Conservation (phyloP, 768 basidiomycete species). For the Lyophyllum semitale region DNA sequence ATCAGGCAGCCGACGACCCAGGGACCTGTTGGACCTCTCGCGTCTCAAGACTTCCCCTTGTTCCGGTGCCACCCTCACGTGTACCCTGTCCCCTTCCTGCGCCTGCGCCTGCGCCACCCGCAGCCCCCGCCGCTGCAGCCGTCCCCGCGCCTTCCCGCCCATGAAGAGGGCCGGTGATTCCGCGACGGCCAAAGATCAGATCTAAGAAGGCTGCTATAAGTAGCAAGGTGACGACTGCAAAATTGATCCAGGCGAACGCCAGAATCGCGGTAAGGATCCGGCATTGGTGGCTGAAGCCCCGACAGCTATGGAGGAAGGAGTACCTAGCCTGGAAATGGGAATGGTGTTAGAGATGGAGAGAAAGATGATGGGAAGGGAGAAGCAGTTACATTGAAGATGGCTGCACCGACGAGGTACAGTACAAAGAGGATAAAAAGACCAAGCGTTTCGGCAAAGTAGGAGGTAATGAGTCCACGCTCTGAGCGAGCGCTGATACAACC, state of each 20-base stretch:
- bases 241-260: conserved; percentile 70
- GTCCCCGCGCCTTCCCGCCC: not conserved
- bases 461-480: conserved; percentile 34
- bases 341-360: conserved; percentile 22
- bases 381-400: conserved; percentile 55
- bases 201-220: conserved; percentile 39
- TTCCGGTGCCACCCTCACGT: too few relatives aligned
- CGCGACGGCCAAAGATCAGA: conserved; percentile 8
- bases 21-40: too few relatives aligned
- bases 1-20: too few relatives aligned
- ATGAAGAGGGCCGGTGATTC: conserved; percentile 19
- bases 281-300: conserved; percentile 48
- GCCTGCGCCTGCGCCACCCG: not conserved
- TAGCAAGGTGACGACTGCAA: conserved; percentile 51
- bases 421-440: conserved; percentile 58
- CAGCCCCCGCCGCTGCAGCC: not conserved
- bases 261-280: conserved; percentile 64
- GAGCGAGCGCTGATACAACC: conserved; percentile 23
- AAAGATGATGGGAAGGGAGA: not conserved
- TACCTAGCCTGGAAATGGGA: conserved; percentile 47
- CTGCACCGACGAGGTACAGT: conserved; percentile 66
- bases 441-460: conserved; percentile 47
- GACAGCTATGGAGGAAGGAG: conserved; percentile 60
- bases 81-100: too few relatives aligned
- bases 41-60: too few relatives aligned